Conservation (phyloP, 257 asterid species). For the Salvia splendens region DNA sequence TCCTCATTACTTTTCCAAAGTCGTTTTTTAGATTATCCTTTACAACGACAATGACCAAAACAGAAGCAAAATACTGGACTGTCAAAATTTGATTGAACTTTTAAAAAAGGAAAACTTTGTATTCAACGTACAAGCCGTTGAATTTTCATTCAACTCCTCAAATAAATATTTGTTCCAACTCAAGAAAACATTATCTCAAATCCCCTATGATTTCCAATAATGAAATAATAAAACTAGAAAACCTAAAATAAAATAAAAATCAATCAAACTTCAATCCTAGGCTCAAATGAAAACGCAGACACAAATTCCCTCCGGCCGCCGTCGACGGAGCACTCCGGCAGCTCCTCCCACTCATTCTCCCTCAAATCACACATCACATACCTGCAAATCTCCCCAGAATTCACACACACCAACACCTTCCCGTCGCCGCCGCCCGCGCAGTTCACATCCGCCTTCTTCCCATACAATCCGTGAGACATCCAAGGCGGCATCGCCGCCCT, state of each 20-base stretch:
- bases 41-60: no score
- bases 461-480: constrained; percentile 62
- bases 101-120: no score
- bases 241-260: background rate
- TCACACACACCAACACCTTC: constrained; percentile 63
- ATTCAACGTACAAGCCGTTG: no score
- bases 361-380: constrained; percentile 63
- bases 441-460: constrained; percentile 75
- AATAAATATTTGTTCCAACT: no score
- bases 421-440: constrained; percentile 58
- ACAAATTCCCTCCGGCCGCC: constrained; percentile 52
- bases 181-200: no score
- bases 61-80: no score
- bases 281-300: constrained; percentile 72
- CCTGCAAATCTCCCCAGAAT: constrained; percentile 47
- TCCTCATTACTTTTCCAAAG: no score
- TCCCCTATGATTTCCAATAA: no score
- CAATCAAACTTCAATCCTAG: constrained; percentile 70
- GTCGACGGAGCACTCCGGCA: constrained; percentile 40
- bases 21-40: no score
- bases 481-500: constrained; percentile 73
- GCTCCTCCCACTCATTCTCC: constrained; percentile 65
- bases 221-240: background rate
- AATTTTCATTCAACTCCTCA: no score
- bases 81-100: no score